These are phyloP conservation scores for Xylaria sp. DNA, from an alignment of 2,329 filamentous ascomycete genomes.

Conservation along the genomic window DNA sequence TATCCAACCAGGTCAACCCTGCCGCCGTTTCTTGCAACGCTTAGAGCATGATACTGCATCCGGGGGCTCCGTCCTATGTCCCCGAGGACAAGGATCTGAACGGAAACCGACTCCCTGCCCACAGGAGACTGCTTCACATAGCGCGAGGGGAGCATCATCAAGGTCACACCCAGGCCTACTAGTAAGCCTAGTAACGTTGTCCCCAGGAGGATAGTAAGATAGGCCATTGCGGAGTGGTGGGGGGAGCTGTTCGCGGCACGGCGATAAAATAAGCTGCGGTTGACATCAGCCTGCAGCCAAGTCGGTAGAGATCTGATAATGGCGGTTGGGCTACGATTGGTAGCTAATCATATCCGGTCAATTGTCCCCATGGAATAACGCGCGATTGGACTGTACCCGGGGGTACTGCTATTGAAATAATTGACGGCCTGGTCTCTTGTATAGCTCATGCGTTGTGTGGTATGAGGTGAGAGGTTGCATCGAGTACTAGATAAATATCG, in stretches of 20 bases:
- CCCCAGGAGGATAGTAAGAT: slow-evolving; percentile 32
- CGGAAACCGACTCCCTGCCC: slow-evolving; percentile 38
- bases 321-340: neutral
- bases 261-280: neutral
- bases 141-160: slow-evolving; percentile 41
- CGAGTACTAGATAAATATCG: too few relatives aligned
- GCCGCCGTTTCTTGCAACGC: slow-evolving; percentile 80
- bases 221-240: slow-evolving; percentile 23
- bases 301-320: neutral
- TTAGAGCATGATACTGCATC: slow-evolving; percentile 98
- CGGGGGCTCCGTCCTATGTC: slow-evolving; percentile 95
- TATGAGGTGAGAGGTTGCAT: too few relatives aligned
- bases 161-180: slow-evolving; percentile 34
- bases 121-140: slow-evolving; percentile 42
- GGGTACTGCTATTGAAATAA: too few relatives aligned
- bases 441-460: too few relatives aligned
- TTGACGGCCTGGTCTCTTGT: too few relatives aligned
- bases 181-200: slow-evolving; percentile 32
- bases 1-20: slow-evolving; percentile 88
- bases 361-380: neutral
- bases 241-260: neutral
- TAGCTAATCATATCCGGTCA: neutral
- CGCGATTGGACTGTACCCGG: too few relatives aligned
- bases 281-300: neutral
- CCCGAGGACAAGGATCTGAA: slow-evolving; percentile 89